A percentile compares a stretch with the other conserved stretches of the same genome.
Conservation (phyloP, 306 rosid genomes). For the Luffa aegyptiaca region DNA sequence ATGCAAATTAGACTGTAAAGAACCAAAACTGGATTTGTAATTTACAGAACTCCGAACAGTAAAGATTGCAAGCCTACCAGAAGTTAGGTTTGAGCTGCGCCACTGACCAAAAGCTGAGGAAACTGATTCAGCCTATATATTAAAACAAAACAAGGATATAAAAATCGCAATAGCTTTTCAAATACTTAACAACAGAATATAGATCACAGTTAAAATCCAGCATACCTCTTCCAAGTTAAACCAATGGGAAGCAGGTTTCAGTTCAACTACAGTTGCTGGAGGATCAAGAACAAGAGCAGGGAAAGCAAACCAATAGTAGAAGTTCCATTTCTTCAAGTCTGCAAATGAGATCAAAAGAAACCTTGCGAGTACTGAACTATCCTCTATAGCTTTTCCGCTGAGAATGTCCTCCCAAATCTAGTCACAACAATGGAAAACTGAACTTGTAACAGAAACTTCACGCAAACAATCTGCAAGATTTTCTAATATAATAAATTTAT, state of each 20-base stretch:
- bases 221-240: constrained; percentile 62
- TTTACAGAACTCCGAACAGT: background rate
- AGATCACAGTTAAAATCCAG: constrained; percentile 8
- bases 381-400: constrained; percentile 75
- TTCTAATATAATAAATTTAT: background rate
- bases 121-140: constrained; percentile 59
- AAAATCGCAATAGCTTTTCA: constrained; percentile 2
- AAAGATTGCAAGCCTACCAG: constrained; percentile 35
- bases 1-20: constrained; percentile 18
- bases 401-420: constrained; percentile 93
- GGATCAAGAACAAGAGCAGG: constrained; percentile 89
- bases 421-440: constrained; percentile 12
- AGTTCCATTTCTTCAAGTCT: constrained; percentile 84
- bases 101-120: constrained; percentile 69
- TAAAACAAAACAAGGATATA: constrained; percentile 6
- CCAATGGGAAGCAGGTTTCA: constrained; percentile 66
- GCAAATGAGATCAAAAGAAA: constrained; percentile 90
- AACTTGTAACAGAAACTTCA: constrained; percentile 13
- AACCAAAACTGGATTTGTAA: background rate
- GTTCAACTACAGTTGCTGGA: constrained; percentile 58
- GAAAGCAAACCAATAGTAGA: constrained; percentile 87
- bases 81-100: constrained; percentile 63
- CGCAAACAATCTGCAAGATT: background rate
- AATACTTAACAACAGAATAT: constrained; percentile 5
- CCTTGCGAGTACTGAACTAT: constrained; percentile 64